Evolutionary conservation across 768 basidiomycete species (phyloP), one percentile per base, ranked within the genome.

Genomic region (Podaxis mareebaensis): DNA sequence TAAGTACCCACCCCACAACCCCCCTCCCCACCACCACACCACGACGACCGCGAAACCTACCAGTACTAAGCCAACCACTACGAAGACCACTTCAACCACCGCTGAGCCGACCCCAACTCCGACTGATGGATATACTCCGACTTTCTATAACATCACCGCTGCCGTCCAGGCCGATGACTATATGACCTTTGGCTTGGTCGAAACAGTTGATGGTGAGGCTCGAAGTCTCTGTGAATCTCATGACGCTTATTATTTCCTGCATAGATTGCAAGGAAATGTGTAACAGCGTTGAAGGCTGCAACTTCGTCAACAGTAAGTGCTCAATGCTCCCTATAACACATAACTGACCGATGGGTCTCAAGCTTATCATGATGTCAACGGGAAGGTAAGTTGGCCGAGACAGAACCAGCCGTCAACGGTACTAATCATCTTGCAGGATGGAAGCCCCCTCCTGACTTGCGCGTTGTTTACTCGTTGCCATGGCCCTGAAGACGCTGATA

Each of bases 371-470:
- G 76, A 78, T 54, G 71, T 73, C 48, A 76, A 78, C 53, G 77
- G 72, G 36, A 76, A 76, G 68, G 76, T 76, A 40, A 28, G 61
- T 54, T 13, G 5, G 2, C n/a, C 28, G 33, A 44, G 44, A 11
- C 13, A 63, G 28, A 55, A 55, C 54, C 10, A 15, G 2, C 56
- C 22, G 44, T 38, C 13, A 38, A 26, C 13, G 51, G 10, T 48
- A 6, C 11, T 44, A 52, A 57, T 53, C 48, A 26, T 40, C 22
- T 59, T 15, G 36, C 24, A 79, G 75, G 75, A 73, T 53, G 80
- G 80, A 61, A 80, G 79, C 73, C 73, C 79, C 33, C 73, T 77
- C 59, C 69, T 82, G 24, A 81, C 79, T 11, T 82, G 81, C 68
- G 72, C 80, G 17, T 70, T 82, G 46, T 81, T 80, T 69, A 70